Base-by-base conservation (phyloP, 371 early-diverging fungal species). In the Rhizopus sp. region DNA sequence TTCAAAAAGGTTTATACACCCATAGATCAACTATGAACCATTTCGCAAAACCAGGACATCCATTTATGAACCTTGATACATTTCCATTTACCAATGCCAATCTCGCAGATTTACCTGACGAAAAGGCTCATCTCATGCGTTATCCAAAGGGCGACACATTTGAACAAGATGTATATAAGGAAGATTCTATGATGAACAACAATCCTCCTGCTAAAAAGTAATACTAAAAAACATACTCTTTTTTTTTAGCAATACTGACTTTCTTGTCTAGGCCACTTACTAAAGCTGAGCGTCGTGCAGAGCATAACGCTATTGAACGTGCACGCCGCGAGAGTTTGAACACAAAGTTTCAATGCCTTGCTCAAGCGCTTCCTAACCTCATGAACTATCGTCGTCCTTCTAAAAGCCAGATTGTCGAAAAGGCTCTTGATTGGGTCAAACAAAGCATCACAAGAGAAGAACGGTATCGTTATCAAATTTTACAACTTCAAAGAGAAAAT, bases 251-350 rank as follows among this genome's bases (percentile, higher is more conserved):
- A 35, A 13, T 23, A 15, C 5, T 45, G 46, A 29, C 31, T 41
- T 12, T 37, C 29, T 32, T 23, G 0, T 12, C 4, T 39, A 57
- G 57, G 31, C 41, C 57, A 16, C n/a, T 53, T 10, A 56, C 50
- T n/a, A 63, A 68, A 59, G 81, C 75, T n/a, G 82, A 86, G 59
- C 75, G 84, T 50, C 82, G 88, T 38, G 88, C 85, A 30, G 85
- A 77, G 44, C 89, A 89, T 60, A 89, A 89, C 63, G 89, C 89
- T 10, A 84, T 83, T 30, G 89, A 89, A 53, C 78, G 89, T 13
- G 88, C 89, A n/a, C 70, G 89, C 45, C 79, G 89, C 31, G 88
- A 88, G 63, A 80, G 69, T 9, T 70, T 89, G 42, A 88, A 88
- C 68, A 70, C 72, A 29, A 81, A 86, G 53, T 88, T 88, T 61